Percentiles rank a stretch among this genome's conserved stretches.
Conservation (phyloP, 306 rosid species). For the Cucurbita ficifolia region DNA sequence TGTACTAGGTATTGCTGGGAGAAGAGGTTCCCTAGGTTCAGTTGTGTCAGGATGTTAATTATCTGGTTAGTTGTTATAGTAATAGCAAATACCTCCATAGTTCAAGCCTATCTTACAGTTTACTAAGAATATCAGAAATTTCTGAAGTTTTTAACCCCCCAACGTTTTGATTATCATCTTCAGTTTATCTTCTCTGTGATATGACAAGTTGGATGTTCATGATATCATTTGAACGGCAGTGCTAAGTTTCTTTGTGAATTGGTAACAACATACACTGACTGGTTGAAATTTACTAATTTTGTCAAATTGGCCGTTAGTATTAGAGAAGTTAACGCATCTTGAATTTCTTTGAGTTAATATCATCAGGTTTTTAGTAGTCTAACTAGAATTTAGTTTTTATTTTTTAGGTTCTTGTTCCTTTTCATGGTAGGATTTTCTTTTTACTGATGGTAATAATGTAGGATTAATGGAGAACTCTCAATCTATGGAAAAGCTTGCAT, state of each 20-base stretch:
- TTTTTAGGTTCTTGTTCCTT: background rate
- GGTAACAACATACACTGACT: background rate
- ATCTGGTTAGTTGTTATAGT: background rate
- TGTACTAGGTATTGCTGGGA: background rate
- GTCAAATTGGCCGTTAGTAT: background rate
- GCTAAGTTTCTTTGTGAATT: background rate
- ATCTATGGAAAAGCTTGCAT: background rate
- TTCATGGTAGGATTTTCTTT: background rate
- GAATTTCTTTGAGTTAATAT: background rate
- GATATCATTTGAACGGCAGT: conserved; percentile 10
- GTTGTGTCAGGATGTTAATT: background rate
- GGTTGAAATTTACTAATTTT: conserved; percentile 15
- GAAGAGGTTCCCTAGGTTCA: background rate
- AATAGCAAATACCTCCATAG: background rate
- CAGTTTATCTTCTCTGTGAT: conserved; percentile 1
- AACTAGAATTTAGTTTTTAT: background rate
- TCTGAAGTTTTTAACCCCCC: background rate
- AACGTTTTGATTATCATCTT: background rate
- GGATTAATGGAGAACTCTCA: background rate
- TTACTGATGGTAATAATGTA: background rate
- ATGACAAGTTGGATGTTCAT: conserved; percentile 2
- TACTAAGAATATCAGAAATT: conserved; percentile 9
- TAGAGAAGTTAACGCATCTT: background rate
- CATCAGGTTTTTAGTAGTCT: background rate
- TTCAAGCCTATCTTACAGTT: background rate